Evolutionary conservation across 2,329 filamentous ascomycete genomes (phyloP), one percentile per base, ranked within the genome.

Genomic region (Colletotrichum lini): DNA sequence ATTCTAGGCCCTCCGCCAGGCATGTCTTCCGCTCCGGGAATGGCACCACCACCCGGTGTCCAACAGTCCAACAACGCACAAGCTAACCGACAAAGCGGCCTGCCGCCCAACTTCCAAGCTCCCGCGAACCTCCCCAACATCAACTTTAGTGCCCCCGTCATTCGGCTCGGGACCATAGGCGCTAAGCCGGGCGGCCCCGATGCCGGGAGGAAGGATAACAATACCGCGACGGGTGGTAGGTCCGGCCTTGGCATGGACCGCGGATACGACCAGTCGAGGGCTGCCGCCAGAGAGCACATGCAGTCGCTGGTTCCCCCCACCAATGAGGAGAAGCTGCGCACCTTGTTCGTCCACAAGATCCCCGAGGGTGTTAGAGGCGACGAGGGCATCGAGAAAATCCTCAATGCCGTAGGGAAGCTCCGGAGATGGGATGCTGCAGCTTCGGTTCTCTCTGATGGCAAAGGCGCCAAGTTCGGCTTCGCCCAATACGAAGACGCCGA

Each of bases 61-160:
- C 92, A 93, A 80, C 92, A 93, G 85, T 87, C 90, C 79, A 93
- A 90, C 81, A 87, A 87, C 80, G 88, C 91, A 77, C 93, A 94
- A 85, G 89, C 93, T 84, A 93, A 92, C 84, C 91, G 93, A 86
- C 93, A 93, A 80, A 93, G 89, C 81, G 91, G 90, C 78, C 91
- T 97, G 74, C 94, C 94, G 73, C 86, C 91, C 70, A 94, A 91
- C 82, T 98, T 98, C 83, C 94, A 97, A 85, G 91, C 94, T 59
- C 95, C 96, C 12, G 87, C 93, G 61, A 98, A 96, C 79, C 94
- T 98, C 88, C 95, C 96, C 62, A 97, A 97, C 81, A 98, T 99
- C 86, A 98, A 99, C 85, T 98, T 98, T 86, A 97, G 94, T 78
- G 96, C 96, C 45, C 95, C 96, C 67, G 95, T 98, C 72, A 98